phyloP scores from a whole-genome alignment of 2,329 filamentous ascomycete genomes.

The Colletotrichum sp. region DNA sequence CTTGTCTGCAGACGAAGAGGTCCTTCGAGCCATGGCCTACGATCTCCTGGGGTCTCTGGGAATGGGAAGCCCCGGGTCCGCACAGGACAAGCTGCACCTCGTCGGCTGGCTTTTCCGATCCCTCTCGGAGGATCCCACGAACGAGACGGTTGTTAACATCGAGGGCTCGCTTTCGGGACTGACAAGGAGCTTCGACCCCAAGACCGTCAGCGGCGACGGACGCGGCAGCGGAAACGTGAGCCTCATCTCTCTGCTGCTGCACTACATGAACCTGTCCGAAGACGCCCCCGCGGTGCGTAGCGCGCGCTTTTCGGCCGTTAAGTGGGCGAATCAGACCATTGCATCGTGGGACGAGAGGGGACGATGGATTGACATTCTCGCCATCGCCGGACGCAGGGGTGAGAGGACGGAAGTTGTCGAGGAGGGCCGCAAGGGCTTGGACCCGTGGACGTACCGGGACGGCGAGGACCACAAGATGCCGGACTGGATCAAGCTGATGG shows the following conservation, averaged over 20 bases:
- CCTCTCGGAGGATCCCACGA: slow-evolving; percentile 77
- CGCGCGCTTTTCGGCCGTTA: slow-evolving; percentile 80
- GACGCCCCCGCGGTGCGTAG: slow-evolving; percentile 66
- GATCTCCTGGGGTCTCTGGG: slow-evolving; percentile 88
- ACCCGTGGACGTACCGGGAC: slow-evolving; percentile 62
- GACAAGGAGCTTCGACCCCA: slow-evolving; percentile 48
- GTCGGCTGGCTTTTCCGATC: slow-evolving; percentile 82
- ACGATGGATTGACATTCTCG: slow-evolving; percentile 88
- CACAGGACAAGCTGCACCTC: slow-evolving; percentile 60
- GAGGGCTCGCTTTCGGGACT: slow-evolving; percentile 87
- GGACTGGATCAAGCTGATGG: slow-evolving; percentile 57
- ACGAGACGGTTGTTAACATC: slow-evolving; percentile 82
- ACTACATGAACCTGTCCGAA: slow-evolving; percentile 66
- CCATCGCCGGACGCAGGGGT: slow-evolving; percentile 68
- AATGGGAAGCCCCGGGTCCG: slow-evolving; percentile 63
- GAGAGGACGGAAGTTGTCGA: slow-evolving; percentile 86
- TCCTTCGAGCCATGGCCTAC: slow-evolving; percentile 80
- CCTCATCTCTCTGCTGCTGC: slow-evolving; percentile 64
- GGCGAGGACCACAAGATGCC: slow-evolving; percentile 38
- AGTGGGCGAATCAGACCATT: slow-evolving; percentile 89
- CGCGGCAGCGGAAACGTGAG: slow-evolving; percentile 11
- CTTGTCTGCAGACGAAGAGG: slow-evolving; percentile 51
- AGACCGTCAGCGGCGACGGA: slow-evolving; percentile 31
- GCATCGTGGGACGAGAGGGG: slow-evolving; percentile 79
- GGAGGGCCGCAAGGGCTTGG: slow-evolving; percentile 87